Base-by-base conservation (phyloP, 495 filamentous ascomycete species). In the Thozetella sp. region DNA sequence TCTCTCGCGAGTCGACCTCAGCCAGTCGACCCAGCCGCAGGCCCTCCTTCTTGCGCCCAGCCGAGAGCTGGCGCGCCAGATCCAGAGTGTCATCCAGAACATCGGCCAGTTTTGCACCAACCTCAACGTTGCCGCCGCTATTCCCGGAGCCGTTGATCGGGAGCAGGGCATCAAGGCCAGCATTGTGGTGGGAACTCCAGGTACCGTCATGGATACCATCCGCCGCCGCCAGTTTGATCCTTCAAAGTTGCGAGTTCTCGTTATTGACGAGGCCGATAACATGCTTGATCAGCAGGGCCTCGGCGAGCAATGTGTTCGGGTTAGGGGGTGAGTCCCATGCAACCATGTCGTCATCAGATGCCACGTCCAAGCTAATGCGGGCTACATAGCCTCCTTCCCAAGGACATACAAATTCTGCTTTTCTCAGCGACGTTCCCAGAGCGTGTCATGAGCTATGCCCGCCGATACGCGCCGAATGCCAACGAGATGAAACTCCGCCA, bases 391-490 rank as follows among this genome's bases (percentile, higher is more conserved):
- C 69, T 91, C 62, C 78, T 97, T 12, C 91, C 91, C 0, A 80
- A 77, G 37, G 77, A 77, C 56, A 81, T 90, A 26, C 95, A 99
- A 72, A 86, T 92, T 51, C 88, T 97, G 37, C 86, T 99, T 12
- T 98, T 99, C 76, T 97, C 94, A 17, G 96, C 96, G 19, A 99
- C 96, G 0, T 99, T 98, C 74, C 93, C 96, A 0, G 79, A 88
- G 2, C 82, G 90, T 52, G 93, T 99, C 20, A 82, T 92, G 70
- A 73, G 79, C 57, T 99, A 92, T 66, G 95, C 94, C 3, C 73
- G 79, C 25, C 80, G 78, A 53, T 98, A 93, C 67, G 90, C 93
- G 4, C 93, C 93, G 4, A 81, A 87, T 13, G 88, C 95, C 20
- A 96, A 97, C 74, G 81, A 92, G 67, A 90, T 98, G 66, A 95